Percentiles rank a stretch among this genome's conserved stretches.
Evolutionary conservation across 75 land plant species (phyloP).

Genomic region (Pseudotsuga menziesii): DNA sequence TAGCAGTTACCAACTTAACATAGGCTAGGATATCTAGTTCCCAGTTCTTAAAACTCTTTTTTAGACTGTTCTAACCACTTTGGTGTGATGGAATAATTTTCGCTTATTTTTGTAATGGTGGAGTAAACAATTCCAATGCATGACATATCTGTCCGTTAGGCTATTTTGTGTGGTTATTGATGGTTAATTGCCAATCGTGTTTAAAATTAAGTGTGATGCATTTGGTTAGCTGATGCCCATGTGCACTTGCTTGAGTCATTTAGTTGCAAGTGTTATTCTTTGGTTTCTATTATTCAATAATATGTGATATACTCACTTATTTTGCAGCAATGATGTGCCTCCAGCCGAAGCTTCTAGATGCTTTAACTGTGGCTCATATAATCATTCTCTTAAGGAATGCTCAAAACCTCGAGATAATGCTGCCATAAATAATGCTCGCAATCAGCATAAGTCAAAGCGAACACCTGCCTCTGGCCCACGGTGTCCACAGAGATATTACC

Average conservation of each 20-base stretch:
- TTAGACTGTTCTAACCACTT: not conserved
- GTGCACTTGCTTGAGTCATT: not conserved
- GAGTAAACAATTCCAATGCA: not conserved
- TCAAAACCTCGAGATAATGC: conserved; percentile 73
- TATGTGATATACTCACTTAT: conserved; percentile 2
- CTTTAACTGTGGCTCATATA: conserved; percentile 96
- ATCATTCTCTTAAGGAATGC: conserved; percentile 81
- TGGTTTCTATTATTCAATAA: not conserved
- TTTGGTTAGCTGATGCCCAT: not conserved
- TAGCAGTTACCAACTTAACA: not conserved
- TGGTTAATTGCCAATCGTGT: not conserved
- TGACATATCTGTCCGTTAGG: not conserved
- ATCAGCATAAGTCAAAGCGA: conserved; percentile 45
- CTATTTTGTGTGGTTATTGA: not conserved
- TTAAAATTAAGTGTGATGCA: not conserved
- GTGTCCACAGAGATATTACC: conserved; percentile 68
- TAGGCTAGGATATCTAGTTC: not conserved
- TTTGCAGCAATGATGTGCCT: conserved; percentile 31
- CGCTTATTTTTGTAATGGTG: not conserved
- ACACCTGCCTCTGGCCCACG: conserved; percentile 39
- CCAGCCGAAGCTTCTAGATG: conserved; percentile 66
- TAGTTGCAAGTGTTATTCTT: not conserved
- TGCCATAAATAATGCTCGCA: conserved; percentile 82
- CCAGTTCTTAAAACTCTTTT: not conserved
- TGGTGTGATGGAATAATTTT: not conserved